These are phyloP conservation scores for Mycena metata DNA, from an alignment of 768 basidiomycete species.

Conservation along the genomic window DNA sequence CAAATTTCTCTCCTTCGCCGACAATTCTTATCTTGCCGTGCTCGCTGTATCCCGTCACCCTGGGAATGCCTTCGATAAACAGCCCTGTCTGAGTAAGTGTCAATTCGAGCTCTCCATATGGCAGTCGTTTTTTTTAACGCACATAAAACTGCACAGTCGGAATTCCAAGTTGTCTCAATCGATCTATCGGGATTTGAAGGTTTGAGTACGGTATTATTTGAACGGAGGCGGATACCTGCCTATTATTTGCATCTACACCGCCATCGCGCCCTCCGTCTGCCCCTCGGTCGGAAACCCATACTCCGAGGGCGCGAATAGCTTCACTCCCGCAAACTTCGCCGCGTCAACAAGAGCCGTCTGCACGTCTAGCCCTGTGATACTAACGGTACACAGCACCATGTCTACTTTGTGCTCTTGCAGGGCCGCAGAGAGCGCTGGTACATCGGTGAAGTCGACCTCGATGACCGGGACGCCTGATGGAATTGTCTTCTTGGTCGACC, in stretches of 20 bases:
- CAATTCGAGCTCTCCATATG: background rate
- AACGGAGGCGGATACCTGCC: slow-evolving; percentile 35
- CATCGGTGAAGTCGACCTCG: slow-evolving; percentile 46
- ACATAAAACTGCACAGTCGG: slow-evolving; percentile 50
- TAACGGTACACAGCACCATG: slow-evolving; percentile 52
- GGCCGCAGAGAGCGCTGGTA: slow-evolving; percentile 40
- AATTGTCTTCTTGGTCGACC: slow-evolving; percentile 20
- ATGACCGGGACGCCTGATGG: slow-evolving; percentile 41
- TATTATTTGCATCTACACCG: slow-evolving; percentile 46
- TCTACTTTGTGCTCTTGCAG: slow-evolving; percentile 48
- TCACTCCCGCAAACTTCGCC: slow-evolving; percentile 52
- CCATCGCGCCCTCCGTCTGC: slow-evolving; percentile 43
- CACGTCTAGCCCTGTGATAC: slow-evolving; percentile 39
- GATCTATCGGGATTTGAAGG: slow-evolving; percentile 35
- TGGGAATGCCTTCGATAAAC: slow-evolving; percentile 36
- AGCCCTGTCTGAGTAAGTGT: slow-evolving; percentile 44
- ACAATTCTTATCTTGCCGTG: slow-evolving; percentile 47
- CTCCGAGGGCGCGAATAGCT: slow-evolving; percentile 56
- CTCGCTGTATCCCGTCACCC: slow-evolving; percentile 44
- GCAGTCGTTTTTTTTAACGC: slow-evolving; percentile 14
- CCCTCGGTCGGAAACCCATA: slow-evolving; percentile 53
- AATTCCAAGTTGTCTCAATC: slow-evolving; percentile 46
- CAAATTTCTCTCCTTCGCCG: slow-evolving; percentile 46
- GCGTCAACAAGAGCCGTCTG: slow-evolving; percentile 50
- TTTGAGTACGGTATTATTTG: background rate